Evolutionary conservation across 192 early-diverging fungal species (phyloP), one percentile per base, ranked within the genome.

Genomic region (Neocallimastix lanati): DNA sequence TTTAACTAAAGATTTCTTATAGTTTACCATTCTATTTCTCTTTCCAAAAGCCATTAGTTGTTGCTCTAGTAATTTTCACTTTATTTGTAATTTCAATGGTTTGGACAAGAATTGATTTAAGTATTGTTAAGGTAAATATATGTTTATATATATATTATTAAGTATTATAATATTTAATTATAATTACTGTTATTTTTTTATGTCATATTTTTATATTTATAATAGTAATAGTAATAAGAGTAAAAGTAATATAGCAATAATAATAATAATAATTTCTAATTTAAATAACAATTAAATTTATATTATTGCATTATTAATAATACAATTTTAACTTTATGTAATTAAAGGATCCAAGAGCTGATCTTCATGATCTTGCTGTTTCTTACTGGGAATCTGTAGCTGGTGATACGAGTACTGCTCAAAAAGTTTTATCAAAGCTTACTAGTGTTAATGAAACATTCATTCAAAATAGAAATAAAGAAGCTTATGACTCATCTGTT

Each of bases 11-110:
- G 84, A 86, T 90, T 80, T 78, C 83, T 6, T 89, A 86, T 79
- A 79, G 82, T 28, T 88, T 81, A 79, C 80, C 86, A 29, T 16
- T 81, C 6, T 28, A 27, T 12, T 80, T 80, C 77, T 79, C 84
- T 9, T 77, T 82, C 36, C 85, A 82, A 37, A 90, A 90, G 76
- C 88, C 88, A 21, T 11, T 87, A 11, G 85, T 86, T 18, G 81
- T 88, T 11, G 13, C 82, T 25, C 35, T 79, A 7, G 77, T 80
- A 11, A n/a, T 89, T 29, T 78, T 89, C 13, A 6, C 29, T 29
- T 77, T 88, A n/a, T 82, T 88, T 38, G 16, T 85, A 6, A 15
- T 85, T 36, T 81, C 81, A 29, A 79, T 88, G 27, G n/a, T 84
- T 2, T 84, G 81, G 78, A 78, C 83, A 21, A 79, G 87, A n/a